Percentiles rank a stretch among this genome's conserved stretches.
phyloP scores from a whole-genome alignment of 2,329 filamentous ascomycete species.

The Colletotrichum theobromicola region DNA sequence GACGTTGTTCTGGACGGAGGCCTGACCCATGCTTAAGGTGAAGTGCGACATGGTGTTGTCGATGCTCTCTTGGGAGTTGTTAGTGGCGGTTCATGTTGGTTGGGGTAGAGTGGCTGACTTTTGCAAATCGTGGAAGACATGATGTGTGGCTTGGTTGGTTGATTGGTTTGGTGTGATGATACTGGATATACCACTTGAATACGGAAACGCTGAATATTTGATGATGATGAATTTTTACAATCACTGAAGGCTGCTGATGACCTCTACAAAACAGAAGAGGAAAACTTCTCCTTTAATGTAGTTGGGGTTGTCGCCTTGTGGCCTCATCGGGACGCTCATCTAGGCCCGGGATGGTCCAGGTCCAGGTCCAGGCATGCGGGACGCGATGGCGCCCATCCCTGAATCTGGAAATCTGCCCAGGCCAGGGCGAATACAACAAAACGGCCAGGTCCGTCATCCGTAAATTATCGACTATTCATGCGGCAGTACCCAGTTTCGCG shows the following conservation, averaged over 20 bases:
- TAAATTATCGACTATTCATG: conserved; percentile 1
- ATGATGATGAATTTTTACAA: background rate
- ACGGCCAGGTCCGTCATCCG: conserved; percentile 3
- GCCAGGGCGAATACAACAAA: background rate
- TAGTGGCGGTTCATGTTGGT: background rate
- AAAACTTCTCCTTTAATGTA: conserved; percentile 8
- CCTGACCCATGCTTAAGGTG: conserved; percentile 20
- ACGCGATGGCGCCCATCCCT: conserved; percentile 9
- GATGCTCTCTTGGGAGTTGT: conserved; percentile 12
- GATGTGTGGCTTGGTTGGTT: background rate
- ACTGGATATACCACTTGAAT: background rate
- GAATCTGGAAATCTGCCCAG: conserved; percentile 1
- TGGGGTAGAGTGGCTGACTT: background rate
- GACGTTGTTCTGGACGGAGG: conserved; percentile 17
- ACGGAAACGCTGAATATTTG: background rate
- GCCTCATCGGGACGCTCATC: conserved; percentile 25
- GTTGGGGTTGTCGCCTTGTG: conserved; percentile 24
- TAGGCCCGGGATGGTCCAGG: conserved; percentile 14
- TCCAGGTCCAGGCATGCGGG: conserved; percentile 12
- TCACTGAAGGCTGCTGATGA: background rate
- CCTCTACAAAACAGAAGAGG: background rate
- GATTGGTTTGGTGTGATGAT: background rate
- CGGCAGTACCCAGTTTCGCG: background rate
- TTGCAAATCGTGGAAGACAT: conserved; percentile 14
- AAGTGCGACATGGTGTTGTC: conserved; percentile 20